These are phyloP conservation scores for Aspergillus sp. DNA, from an alignment of 2,329 filamentous ascomycete species.

Conservation along the genomic window DNA sequence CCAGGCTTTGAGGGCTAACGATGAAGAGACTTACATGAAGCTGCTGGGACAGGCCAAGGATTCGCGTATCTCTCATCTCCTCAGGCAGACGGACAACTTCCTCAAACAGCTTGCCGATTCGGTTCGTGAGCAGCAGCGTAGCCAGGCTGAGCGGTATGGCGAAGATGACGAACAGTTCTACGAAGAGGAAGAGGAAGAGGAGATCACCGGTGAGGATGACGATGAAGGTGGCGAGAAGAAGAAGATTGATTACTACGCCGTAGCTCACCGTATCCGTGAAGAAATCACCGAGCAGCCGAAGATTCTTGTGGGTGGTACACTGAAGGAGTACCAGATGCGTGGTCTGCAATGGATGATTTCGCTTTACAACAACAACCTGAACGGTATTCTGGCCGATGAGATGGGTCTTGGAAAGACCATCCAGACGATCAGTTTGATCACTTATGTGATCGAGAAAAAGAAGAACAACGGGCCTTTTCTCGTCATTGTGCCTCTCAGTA, in stretches of 20 bases:
- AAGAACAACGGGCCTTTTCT: conserved; percentile 84
- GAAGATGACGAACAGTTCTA: conserved; percentile 49
- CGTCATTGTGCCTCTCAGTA: conserved; percentile 94
- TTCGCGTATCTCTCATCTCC: conserved; percentile 94
- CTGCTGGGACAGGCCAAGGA: conserved; percentile 97
- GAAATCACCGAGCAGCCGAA: conserved; percentile 73
- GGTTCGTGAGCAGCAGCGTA: conserved; percentile 87
- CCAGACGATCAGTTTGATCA: conserved; percentile 95
- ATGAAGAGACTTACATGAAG: conserved; percentile 97
- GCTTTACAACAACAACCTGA: conserved; percentile 98
- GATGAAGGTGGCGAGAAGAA: conserved; percentile 53
- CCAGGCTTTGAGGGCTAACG: conserved; percentile 95
- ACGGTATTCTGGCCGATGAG: conserved; percentile 95
- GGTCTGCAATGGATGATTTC: conserved; percentile 99
- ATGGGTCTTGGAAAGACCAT: conserved; percentile 99
- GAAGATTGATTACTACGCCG: conserved; percentile 98
- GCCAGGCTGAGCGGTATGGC: conserved; percentile 69
- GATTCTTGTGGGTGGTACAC: conserved; percentile 80
- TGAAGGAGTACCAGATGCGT: conserved; percentile 98
- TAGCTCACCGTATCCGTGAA: conserved; percentile 92
- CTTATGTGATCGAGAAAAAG: conserved; percentile 94
- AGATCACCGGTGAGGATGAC: conserved; percentile 58
- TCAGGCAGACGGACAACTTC: conserved; percentile 96
- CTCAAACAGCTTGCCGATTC: conserved; percentile 89
- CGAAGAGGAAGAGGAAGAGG: conserved; percentile 58